Evolutionary conservation across 2,329 filamentous ascomycete species (phyloP).

Genomic region (Aspergillus versicolor): DNA sequence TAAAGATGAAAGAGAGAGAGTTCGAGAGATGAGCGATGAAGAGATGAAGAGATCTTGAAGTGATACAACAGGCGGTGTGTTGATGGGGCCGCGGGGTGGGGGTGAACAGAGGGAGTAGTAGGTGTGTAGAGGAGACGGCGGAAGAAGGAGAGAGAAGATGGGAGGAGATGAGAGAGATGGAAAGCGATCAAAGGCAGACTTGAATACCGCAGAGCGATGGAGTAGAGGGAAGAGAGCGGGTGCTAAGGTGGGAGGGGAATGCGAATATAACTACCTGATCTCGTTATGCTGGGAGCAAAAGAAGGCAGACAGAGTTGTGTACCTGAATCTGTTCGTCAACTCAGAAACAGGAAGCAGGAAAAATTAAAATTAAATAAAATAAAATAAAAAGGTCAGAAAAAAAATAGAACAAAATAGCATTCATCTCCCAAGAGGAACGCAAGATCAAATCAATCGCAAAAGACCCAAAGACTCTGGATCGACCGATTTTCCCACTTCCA

Average conservation of each 20-base stretch:
- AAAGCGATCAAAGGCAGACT: conserved; percentile 11
- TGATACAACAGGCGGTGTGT: conserved; percentile 25
- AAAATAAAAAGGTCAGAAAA: conserved; percentile 3
- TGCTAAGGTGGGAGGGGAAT: conserved; percentile 21
- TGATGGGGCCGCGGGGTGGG: conserved; percentile 17
- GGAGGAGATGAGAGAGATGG: conserved; percentile 12
- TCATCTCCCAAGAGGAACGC: conserved; percentile 1
- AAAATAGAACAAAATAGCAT: conserved; percentile 6
- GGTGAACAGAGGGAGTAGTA: not conserved
- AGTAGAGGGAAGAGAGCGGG: conserved; percentile 15
- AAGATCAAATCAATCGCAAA: conserved; percentile 10
- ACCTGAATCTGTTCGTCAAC: conserved; percentile 14
- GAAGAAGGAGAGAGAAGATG: conserved; percentile 7
- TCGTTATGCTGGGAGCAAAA: not conserved
- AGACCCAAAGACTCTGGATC: conserved; percentile 10
- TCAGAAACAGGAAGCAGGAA: conserved; percentile 5
- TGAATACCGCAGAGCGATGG: conserved; percentile 12
- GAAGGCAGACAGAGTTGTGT: conserved; percentile 10
- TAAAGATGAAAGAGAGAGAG: conserved; percentile 7
- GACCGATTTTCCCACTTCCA: conserved; percentile 14
- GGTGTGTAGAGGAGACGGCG: not conserved
- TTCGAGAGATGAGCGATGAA: conserved; percentile 6
- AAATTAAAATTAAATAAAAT: conserved; percentile 1
- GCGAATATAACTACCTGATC: conserved; percentile 17
- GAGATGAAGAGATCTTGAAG: conserved; percentile 9